Base-by-base conservation (phyloP, 306 rosid species). In the Ormosia semicastrata region DNA sequence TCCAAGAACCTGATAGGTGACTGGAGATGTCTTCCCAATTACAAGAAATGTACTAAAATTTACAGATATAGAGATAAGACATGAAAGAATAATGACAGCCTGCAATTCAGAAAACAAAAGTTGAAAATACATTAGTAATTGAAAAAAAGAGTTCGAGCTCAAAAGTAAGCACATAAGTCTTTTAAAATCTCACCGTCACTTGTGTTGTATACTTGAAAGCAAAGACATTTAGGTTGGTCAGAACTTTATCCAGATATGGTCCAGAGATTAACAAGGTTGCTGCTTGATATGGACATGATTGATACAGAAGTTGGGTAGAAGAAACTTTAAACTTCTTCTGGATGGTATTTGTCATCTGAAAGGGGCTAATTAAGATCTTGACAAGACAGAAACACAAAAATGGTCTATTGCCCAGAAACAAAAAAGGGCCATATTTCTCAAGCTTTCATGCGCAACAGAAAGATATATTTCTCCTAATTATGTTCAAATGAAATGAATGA, bases 41-140 rank as follows among this genome's bases (percentile, higher is more conserved):
- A 95, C 98, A 43, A 95, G 96, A 85, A 95, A 95, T 64, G 98
- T 95, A 78, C 99, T 93, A 77, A 95, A 95, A 78, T 95, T 95
- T 74, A 95, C 99, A 15, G 94, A 87, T 44, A 95, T 94, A 2
- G 98, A 92, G 73, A 95, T 92, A 80, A 93, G 75, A 83, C 99
- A 95, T 59, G 98, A 95, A 11, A 95, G 89, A 77, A 91, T 54
- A 18, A 95, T 92, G 88, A 83, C 92, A 59, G 12, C 49, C 98
- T 94, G 92, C 87, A 87, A 73, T 34, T 32, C 14, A 82, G 29
- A 79, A 83, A 59, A 63, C 4, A 50, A 41, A 11, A 79, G 4
- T 46, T 39, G 7, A 71, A 75, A 70, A 63, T 63, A 10, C 39
- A 62, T 56, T 43, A 59, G 36, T 57, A 17, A 40, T 14, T 33